Evolutionary conservation across 2,329 filamentous ascomycete genomes (phyloP), one percentile per base, ranked within the genome.

Genomic region (Beauveria australis): DNA sequence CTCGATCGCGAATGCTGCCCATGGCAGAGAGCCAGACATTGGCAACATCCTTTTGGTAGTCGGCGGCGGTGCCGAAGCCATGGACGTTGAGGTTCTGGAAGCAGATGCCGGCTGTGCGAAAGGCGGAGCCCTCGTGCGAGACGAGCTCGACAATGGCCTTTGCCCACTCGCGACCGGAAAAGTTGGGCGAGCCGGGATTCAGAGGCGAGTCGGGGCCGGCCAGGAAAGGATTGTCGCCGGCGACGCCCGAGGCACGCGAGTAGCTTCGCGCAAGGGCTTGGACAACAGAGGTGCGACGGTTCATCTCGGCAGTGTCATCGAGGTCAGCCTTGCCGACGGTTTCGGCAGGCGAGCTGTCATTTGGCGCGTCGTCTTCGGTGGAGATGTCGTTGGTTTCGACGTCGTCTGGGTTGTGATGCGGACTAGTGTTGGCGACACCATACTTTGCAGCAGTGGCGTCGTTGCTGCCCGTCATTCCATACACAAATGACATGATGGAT

Each of bases 21-120:
- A 26, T 73, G 73, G 1, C 70, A 71, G 0, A 71, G 66, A 87
- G 71, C 74, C 80, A 82, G 51, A 86, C 73, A 65, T 86, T 87
- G 59, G 72, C 75, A 33, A 87, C 82, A 62, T 85, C 79, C 75
- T 85, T 86, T 65, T 89, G 87, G 69, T 85, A 89, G 69, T 89
- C 86, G 0, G 86, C 88, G 0, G 82, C 76, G 48, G 80, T 80
- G n/a, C 86, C 85, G 66, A 81, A 89, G n/a, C 86, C 85, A 67
- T 84, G 84, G 5, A 88, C 83, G 63, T 81, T 87, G 55, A 89
- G 74, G 65, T 88, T 80, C 69, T 81, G 79, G 72, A 85, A 89
- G 40, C 79, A 77, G 33, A 89, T 77, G 30, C 87, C 86, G 0
- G 81, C 78, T n/a, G 80, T 81, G 63, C 85, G 81, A 67, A 82